Base-by-base conservation (phyloP, 345 rosid genomes). In the Cochlearia excelsa region DNA sequence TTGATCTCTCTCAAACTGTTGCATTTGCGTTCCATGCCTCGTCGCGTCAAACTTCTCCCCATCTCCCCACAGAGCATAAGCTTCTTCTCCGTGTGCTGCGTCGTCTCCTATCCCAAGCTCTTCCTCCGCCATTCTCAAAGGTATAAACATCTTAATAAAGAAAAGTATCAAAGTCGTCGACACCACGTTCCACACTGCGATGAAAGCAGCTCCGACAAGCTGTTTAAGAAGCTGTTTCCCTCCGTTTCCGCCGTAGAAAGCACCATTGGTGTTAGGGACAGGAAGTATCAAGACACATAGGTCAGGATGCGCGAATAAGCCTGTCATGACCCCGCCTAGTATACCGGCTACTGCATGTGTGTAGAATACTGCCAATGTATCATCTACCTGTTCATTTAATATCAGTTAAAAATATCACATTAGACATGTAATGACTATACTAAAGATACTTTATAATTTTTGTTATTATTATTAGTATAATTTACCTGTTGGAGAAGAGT, bases 1-100 rank as follows among this genome's bases (percentile, higher is more conserved):
- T 65, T 69, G 74, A 50, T 46, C 74, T 76, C 49, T 72, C 74
- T 9, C 72, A 49, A 62, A 74, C 64, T n/a, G 71, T 37, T 10
- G 30, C n/a, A 66, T 2, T 7, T 59, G 44, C 71, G 74, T 33
- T 26, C 84, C 84, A 54, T 87, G 89, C 33, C 47, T 74, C 10
- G 82, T 79, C 0, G 90, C 86, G 48, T 91, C 98, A 51, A 78
- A 86, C 67, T 80, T 88, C 50, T 91, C 98, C 8, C 98, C 98
- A 51, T 91, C 98, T 9, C 98, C 98, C 96, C 98, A 91, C 2
- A 91, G 90, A 5, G 95, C 96, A 45, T 91, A 91, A 26, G 96
- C 96, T 81, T 91, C 96, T 75, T 91, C 98, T 1, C 98, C 98
- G 9, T 91, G 96, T 30, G 81, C 96, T 0, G 98, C 98, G 0